Evolutionary conservation across 2,329 filamentous ascomycete species (phyloP).

Genomic region (Malbranchea zuffiana): DNA sequence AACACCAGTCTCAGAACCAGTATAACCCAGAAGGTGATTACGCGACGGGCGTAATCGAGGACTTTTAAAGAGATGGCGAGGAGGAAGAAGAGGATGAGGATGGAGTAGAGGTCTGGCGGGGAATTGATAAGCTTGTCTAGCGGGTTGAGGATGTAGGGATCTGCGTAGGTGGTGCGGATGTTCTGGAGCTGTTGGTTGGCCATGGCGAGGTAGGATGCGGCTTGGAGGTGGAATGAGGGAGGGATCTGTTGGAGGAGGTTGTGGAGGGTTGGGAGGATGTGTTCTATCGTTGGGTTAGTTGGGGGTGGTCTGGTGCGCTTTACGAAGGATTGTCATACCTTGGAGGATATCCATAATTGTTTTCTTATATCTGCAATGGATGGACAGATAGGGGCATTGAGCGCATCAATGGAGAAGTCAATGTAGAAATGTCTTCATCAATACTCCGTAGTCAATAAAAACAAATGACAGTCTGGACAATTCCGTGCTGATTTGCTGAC

Average conservation of each 20-base stretch:
- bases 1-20: conserved; percentile 53
- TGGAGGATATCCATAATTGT: conserved; percentile 13
- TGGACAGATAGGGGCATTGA: too few relatives aligned
- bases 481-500: too few relatives aligned
- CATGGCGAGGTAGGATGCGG: conserved; percentile 15
- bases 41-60: conserved; percentile 56
- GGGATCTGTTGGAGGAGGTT: conserved; percentile 12
- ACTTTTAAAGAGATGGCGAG: conserved; percentile 56
- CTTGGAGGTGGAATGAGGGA: conserved; percentile 15
- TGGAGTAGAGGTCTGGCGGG: conserved; percentile 27
- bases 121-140: conserved; percentile 27
- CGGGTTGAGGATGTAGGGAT: conserved; percentile 40
- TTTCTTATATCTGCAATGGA: too few relatives aligned
- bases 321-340: conserved; percentile 9
- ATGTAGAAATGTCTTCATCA: too few relatives aligned
- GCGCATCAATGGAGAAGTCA: too few relatives aligned
- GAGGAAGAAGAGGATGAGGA: conserved; percentile 44
- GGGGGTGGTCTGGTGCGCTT: background rate
- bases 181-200: conserved; percentile 15
- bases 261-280: conserved; percentile 15
- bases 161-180: conserved; percentile 23
- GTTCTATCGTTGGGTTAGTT: conserved; percentile 14
- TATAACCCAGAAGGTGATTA: conserved; percentile 67
- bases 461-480: too few relatives aligned
- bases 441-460: too few relatives aligned